Percentiles rank a stretch among this genome's conserved stretches.
Evolutionary conservation across 345 rosid genomes (phyloP).

Genomic region (Citrus trifoliata): DNA sequence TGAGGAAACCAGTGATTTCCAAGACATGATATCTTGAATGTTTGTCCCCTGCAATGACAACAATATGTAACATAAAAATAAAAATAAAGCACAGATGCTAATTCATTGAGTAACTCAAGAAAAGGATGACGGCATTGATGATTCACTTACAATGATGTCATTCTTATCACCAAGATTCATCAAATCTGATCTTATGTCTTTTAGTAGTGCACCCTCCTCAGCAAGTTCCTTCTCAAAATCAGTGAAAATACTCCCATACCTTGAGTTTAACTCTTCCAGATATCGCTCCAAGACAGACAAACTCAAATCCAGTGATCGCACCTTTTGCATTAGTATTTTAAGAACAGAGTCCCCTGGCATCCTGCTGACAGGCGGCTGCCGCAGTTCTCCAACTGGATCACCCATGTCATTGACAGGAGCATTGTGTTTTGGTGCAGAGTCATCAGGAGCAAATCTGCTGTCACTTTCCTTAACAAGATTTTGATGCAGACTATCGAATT

Average conservation of each 20-base stretch:
- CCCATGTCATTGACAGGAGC: constrained; percentile 11
- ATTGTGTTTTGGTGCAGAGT: constrained; percentile 22
- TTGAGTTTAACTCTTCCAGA: constrained; percentile 44
- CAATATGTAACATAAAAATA: neutral
- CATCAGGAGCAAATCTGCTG: constrained; percentile 7
- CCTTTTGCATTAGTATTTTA: constrained; percentile 58
- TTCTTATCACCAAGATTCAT: constrained; percentile 25
- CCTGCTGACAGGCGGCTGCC: constrained; percentile 40
- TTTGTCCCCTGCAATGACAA: constrained; percentile 39
- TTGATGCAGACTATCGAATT: constrained; percentile 16
- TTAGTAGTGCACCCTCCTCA: constrained; percentile 27
- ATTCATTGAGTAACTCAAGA: neutral
- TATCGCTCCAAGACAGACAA: constrained; percentile 52
- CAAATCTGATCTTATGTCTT: constrained; percentile 35
- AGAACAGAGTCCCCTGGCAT: constrained; percentile 52
- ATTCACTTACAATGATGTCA: constrained; percentile 29
- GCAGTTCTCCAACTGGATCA: constrained; percentile 37
- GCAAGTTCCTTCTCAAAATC: constrained; percentile 42
- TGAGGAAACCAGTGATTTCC: constrained; percentile 39
- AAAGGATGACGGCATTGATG: neutral
- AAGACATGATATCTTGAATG: constrained; percentile 35
- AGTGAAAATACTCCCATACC: constrained; percentile 40
- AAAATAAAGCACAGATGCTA: neutral
- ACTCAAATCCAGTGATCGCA: constrained; percentile 42
- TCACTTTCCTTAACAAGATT: constrained; percentile 21